Evolutionary conservation across 257 asterid species (phyloP).

Genomic region (Anisodus acutangulus): DNA sequence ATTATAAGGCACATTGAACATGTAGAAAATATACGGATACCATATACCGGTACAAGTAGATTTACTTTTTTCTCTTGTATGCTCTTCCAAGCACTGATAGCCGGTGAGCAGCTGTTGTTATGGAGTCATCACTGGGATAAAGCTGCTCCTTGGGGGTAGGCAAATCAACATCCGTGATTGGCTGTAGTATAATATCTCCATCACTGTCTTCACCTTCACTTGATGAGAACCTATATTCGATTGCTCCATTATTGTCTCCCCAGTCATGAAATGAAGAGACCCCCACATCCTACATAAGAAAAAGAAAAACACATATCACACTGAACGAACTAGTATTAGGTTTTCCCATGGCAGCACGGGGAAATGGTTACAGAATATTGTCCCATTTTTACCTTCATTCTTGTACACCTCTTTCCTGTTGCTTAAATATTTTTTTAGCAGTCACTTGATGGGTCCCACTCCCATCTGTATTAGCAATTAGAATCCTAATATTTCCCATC

Average conservation of each 20-base stretch:
- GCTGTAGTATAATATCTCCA: slow-evolving; percentile 69
- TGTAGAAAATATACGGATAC: background rate
- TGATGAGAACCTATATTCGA: slow-evolving; percentile 59
- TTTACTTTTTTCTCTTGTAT: slow-evolving; percentile 65
- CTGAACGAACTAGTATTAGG: slow-evolving; percentile 14
- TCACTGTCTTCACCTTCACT: slow-evolving; percentile 92
- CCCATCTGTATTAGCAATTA: background rate
- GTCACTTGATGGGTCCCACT: background rate
- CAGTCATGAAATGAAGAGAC: slow-evolving; percentile 59
- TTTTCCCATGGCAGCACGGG: background rate
- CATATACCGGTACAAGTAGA: slow-evolving; percentile 23
- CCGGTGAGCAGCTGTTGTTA: slow-evolving; percentile 67
- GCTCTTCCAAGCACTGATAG: slow-evolving; percentile 65
- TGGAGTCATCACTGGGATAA: slow-evolving; percentile 57
- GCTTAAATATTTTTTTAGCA: background rate
- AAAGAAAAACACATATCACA: slow-evolving; percentile 25
- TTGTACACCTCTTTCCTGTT: slow-evolving; percentile 9
- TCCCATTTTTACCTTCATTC: slow-evolving; percentile 16
- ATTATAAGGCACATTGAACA: background rate
- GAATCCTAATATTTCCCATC: background rate
- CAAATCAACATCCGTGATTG: slow-evolving; percentile 78
- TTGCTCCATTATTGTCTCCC: slow-evolving; percentile 51
- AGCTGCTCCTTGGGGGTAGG: slow-evolving; percentile 65
- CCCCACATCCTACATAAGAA: slow-evolving; percentile 57
- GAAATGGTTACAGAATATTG: background rate